Evolutionary conservation across 768 basidiomycete species (phyloP).

Genomic region (Phlegmacium glaucopus): DNA sequence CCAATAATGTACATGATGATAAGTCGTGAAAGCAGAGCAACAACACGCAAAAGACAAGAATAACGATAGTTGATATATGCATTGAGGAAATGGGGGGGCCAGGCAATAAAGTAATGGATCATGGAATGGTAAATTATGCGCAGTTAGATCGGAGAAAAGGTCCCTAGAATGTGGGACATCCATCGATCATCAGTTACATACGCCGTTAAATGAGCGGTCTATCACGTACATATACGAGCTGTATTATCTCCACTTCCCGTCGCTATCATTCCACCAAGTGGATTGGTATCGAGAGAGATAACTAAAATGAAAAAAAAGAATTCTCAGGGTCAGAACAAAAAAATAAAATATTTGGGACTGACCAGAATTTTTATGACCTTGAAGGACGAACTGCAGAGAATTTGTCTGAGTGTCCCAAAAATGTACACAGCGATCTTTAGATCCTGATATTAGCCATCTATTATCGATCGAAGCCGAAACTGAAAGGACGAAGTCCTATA

Average conservation of each 20-base stretch:
- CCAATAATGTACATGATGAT: too few species aligned
- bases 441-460: constrained; percentile 91
- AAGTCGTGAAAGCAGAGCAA: too few species aligned
- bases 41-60: too few species aligned
- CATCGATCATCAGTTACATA: not conserved
- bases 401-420: constrained; percentile 81
- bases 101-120: too few species aligned
- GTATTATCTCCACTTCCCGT: constrained; percentile 51
- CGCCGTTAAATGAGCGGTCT: not conserved
- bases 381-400: constrained; percentile 87
- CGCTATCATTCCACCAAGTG: constrained; percentile 39
- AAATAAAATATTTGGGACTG: too few species aligned
- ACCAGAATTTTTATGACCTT: constrained; percentile 37
- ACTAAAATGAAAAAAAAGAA: constrained; percentile 29
- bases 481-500: constrained; percentile 51
- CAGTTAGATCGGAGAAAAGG: constrained; percentile 6
- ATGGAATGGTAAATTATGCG: too few species aligned
- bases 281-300: constrained; percentile 45
- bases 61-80: too few species aligned
- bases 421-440: constrained; percentile 92
- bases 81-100: not conserved
- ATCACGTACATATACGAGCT: constrained; percentile 46
- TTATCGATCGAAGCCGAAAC: constrained; percentile 82
- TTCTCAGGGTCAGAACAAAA: too few species aligned
- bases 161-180: too few species aligned